Evolutionary conservation across 192 early-diverging fungal species (phyloP).

Genomic region (Coemansia sp.): DNA sequence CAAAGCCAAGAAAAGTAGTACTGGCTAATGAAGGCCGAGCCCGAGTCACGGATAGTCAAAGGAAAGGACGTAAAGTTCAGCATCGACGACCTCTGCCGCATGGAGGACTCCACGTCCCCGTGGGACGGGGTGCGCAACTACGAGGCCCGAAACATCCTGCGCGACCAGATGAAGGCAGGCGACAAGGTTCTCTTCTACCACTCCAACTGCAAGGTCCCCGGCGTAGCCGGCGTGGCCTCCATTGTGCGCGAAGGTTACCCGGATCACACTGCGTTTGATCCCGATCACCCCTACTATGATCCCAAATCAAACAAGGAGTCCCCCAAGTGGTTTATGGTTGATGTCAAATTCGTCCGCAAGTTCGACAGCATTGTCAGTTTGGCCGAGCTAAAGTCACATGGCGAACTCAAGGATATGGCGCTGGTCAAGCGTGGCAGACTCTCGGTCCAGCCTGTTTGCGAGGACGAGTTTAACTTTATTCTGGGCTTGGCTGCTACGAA

Average conservation of each 20-base stretch:
- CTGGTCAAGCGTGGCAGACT: slow-evolving; percentile 72
- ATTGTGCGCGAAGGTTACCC: slow-evolving; percentile 70
- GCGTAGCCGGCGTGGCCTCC: slow-evolving; percentile 71
- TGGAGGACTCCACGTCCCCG: slow-evolving; percentile 51
- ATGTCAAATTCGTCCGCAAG: slow-evolving; percentile 74
- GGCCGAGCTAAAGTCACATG: slow-evolving; percentile 65
- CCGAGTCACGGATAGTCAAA: slow-evolving; percentile 68
- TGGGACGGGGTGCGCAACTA: slow-evolving; percentile 88
- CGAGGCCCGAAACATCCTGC: slow-evolving; percentile 82
- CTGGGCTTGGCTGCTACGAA: slow-evolving; percentile 19
- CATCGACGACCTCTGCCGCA: slow-evolving; percentile 66
- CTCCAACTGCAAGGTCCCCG: slow-evolving; percentile 81
- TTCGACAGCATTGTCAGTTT: slow-evolving; percentile 64
- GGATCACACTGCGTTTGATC: slow-evolving; percentile 77
- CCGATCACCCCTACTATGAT: slow-evolving; percentile 76
- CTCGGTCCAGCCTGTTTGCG: slow-evolving; percentile 73
- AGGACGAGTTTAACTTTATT: slow-evolving; percentile 71
- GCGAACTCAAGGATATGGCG: slow-evolving; percentile 62
- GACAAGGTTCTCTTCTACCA: slow-evolving; percentile 82
- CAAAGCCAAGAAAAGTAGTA: slow-evolving; percentile 45
- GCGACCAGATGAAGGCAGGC: slow-evolving; percentile 71
- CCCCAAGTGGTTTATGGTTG: slow-evolving; percentile 87
- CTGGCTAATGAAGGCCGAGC: slow-evolving; percentile 87
- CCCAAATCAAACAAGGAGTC: slow-evolving; percentile 64
- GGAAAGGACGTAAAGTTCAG: slow-evolving; percentile 69